phyloP scores from a whole-genome alignment of 2,329 filamentous ascomycete genomes.

The Aspergillus clavatus region DNA sequence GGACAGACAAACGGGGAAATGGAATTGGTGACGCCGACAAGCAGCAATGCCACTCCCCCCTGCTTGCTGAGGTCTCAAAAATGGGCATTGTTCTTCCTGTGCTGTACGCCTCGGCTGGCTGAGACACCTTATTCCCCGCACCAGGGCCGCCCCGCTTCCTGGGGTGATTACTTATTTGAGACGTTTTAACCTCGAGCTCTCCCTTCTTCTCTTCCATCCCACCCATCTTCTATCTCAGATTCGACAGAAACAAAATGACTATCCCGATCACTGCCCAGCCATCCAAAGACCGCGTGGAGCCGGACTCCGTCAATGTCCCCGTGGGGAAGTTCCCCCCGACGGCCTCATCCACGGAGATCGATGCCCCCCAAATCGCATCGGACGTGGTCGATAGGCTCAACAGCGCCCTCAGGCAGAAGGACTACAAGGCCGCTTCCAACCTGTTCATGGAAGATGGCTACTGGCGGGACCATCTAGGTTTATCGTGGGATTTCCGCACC shows the following conservation, averaged over 20 bases:
- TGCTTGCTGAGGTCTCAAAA: not conserved
- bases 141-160: too few species aligned
- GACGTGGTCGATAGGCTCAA: constrained; percentile 40
- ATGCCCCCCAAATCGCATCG: constrained; percentile 37
- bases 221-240: not conserved
- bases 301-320: constrained; percentile 53
- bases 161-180: not conserved
- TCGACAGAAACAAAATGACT: not conserved
- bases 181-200: too few species aligned
- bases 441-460: constrained; percentile 51
- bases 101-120: too few species aligned
- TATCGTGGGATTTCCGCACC: constrained; percentile 55
- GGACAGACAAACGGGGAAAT: too few species aligned
- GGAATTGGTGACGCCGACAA: too few species aligned
- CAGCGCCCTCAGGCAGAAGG: constrained; percentile 28
- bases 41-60: not conserved
- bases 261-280: constrained; percentile 10
- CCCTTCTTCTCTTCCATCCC: too few species aligned
- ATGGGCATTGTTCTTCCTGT: too few species aligned
- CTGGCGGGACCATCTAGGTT: constrained; percentile 56
- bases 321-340: constrained; percentile 42
- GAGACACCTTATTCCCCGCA: too few species aligned
- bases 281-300: constrained; percentile 43
- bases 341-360: constrained; percentile 26
- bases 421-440: constrained; percentile 31